A percentile compares a stretch with the other conserved stretches of the same genome.
These are phyloP conservation scores for Pseudoturritis turrita DNA, from an alignment of 345 rosid genomes.

Conservation along the genomic window DNA sequence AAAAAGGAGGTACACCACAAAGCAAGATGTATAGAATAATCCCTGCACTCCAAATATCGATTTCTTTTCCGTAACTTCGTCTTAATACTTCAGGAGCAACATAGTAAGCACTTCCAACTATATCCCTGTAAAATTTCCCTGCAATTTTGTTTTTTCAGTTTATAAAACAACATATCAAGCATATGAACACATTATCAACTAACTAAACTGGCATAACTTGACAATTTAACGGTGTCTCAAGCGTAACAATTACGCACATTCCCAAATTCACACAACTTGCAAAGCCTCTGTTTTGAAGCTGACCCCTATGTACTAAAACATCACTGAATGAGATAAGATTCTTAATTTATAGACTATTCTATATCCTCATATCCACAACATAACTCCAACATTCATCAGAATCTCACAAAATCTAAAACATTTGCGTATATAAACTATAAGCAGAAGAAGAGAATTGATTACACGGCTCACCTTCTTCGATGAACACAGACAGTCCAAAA, in stretches of 20 bases:
- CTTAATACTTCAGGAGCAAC: constrained; percentile 89
- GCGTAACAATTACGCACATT: background rate
- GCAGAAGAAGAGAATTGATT: background rate
- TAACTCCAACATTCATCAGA: background rate
- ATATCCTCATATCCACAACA: background rate
- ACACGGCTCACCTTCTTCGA: constrained; percentile 58
- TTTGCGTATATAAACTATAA: background rate
- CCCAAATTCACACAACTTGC: background rate
- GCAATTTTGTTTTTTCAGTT: background rate
- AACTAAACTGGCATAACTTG: constrained; percentile 4
- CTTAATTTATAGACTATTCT: too few relatives aligned
- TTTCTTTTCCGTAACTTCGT: constrained; percentile 84
- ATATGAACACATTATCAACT: background rate
- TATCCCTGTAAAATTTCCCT: constrained; percentile 68
- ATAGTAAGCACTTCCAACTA: constrained; percentile 91
- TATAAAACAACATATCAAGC: background rate
- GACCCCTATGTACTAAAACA: background rate
- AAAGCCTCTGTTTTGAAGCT: constrained; percentile 1
- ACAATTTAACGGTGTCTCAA: background rate
- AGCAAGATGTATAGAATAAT: constrained; percentile 81
- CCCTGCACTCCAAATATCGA: constrained; percentile 89
- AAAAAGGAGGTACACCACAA: constrained; percentile 90
- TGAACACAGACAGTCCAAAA: constrained; percentile 77
- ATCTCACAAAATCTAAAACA: background rate
- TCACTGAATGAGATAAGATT: background rate